Percentiles rank a stretch among this genome's conserved stretches.
phyloP scores from a whole-genome alignment of 257 asterid species.

The Phtheirospermum japonicum region DNA sequence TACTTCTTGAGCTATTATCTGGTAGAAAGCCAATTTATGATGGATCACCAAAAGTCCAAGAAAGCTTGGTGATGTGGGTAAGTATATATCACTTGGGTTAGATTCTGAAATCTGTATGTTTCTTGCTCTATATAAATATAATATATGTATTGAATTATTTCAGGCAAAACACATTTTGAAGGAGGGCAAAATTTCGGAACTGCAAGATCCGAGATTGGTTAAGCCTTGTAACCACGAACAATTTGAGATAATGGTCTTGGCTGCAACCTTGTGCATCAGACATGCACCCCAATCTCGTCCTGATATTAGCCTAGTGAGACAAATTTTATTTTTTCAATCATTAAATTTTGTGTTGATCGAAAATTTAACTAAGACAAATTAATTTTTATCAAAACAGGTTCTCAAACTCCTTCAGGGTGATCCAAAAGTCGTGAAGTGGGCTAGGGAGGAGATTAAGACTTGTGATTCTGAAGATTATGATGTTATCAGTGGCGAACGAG shows the following conservation, averaged over 20 bases:
- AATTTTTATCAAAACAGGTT: slow-evolving; percentile 42
- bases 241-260: slow-evolving; percentile 63
- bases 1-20: slow-evolving; percentile 85
- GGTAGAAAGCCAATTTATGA: slow-evolving; percentile 83
- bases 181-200: slow-evolving; percentile 49
- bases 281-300: slow-evolving; percentile 70
- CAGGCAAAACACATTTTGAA: slow-evolving; percentile 73
- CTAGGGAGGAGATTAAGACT: slow-evolving; percentile 45
- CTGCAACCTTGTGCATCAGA: slow-evolving; percentile 81
- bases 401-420: slow-evolving; percentile 76
- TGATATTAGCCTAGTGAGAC: slow-evolving; percentile 53
- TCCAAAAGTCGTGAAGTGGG: slow-evolving; percentile 49
- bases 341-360: background rate
- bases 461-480: slow-evolving; percentile 38
- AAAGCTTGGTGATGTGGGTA: slow-evolving; percentile 92
- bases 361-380: background rate
- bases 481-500: slow-evolving; percentile 43
- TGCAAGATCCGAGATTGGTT: slow-evolving; percentile 59
- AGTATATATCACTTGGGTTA: slow-evolving; percentile 36
- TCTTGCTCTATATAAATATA: slow-evolving; percentile 3
- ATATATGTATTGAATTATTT: slow-evolving; percentile 20
- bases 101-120: background rate
- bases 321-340: background rate
- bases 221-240: slow-evolving; percentile 48
- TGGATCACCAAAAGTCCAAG: slow-evolving; percentile 59